Evolutionary conservation across 208 protist species (phyloP).

Genomic region (Acanthamoeba sp.): DNA sequence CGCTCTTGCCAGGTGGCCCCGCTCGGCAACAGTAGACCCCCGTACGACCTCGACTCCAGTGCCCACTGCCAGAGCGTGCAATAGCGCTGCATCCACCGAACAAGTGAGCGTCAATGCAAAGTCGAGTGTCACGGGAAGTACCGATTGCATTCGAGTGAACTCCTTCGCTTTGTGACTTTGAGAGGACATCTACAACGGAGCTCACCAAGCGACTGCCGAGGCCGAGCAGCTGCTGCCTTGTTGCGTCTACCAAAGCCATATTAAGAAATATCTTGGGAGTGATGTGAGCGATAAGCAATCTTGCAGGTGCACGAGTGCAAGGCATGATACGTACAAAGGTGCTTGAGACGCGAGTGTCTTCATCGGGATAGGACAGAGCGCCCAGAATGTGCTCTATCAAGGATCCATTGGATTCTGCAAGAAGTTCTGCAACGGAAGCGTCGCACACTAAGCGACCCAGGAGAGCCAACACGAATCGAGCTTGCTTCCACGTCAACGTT

Average conservation of each 20-base stretch:
- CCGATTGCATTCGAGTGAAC: not conserved
- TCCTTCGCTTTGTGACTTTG: not conserved
- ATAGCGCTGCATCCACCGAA: not conserved
- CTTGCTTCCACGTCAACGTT: conserved; percentile 19
- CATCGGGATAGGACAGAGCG: not conserved
- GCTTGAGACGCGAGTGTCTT: not conserved
- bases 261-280: not conserved
- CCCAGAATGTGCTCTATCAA: not conserved
- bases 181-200: not conserved
- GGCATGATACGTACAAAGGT: not conserved
- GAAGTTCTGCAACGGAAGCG: not conserved
- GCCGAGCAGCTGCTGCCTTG: not conserved
- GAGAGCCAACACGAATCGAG: not conserved
- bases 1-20: not conserved
- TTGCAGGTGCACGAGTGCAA: not conserved
- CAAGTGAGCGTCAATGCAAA: not conserved
- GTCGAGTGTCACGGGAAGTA: not conserved
- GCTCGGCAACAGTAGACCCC: not conserved
- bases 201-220: not conserved
- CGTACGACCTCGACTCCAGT: not conserved
- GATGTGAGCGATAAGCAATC: not conserved
- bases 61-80: not conserved
- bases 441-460: not conserved
- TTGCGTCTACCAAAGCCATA: not conserved
- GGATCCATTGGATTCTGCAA: not conserved